These are phyloP conservation scores for Vitis riparia DNA, from an alignment of 164 flowering plant genomes.

Conservation along the genomic window DNA sequence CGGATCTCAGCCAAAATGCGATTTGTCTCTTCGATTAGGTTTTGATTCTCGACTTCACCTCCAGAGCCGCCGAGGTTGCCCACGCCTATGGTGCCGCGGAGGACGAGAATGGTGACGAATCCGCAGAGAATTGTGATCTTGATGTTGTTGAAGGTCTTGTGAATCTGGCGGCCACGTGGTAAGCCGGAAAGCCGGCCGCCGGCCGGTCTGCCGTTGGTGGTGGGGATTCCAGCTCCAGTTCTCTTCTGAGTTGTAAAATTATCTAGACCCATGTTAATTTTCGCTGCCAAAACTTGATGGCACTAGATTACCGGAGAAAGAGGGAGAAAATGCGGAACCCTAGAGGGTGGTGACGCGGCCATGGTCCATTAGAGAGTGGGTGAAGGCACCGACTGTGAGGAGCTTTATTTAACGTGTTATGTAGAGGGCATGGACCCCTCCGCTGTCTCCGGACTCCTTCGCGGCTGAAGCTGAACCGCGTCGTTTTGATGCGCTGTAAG, in stretches of 20 bases:
- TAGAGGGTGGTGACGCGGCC: no score
- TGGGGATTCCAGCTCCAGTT: constrained; percentile 23
- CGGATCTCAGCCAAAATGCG: constrained; percentile 78
- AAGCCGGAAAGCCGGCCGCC: constrained; percentile 16
- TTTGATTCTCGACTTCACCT: constrained; percentile 43
- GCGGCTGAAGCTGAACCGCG: no score
- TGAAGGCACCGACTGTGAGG: no score
- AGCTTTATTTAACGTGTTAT: no score
- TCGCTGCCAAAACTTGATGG: no score
- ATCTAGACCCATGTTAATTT: constrained; percentile 43
- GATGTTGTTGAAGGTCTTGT: constrained; percentile 78
- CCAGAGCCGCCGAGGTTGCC: constrained; percentile 52
- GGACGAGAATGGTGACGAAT: constrained; percentile 84
- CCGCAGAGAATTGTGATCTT: constrained; percentile 91
- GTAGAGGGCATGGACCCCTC: no score
- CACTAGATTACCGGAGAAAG: no score
- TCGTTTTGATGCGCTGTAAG: no score
- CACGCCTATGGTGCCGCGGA: constrained; percentile 85
- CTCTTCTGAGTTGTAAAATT: constrained; percentile 49
- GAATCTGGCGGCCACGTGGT: constrained; percentile 71
- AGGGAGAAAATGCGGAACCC: no score
- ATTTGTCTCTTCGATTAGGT: constrained; percentile 55
- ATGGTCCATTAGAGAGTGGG: no score
- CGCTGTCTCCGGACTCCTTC: no score
- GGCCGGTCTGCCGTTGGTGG: constrained; percentile 22